Evolutionary conservation across 805 yeast species (phyloP).

Genomic region (Lachancea meyersii): DNA sequence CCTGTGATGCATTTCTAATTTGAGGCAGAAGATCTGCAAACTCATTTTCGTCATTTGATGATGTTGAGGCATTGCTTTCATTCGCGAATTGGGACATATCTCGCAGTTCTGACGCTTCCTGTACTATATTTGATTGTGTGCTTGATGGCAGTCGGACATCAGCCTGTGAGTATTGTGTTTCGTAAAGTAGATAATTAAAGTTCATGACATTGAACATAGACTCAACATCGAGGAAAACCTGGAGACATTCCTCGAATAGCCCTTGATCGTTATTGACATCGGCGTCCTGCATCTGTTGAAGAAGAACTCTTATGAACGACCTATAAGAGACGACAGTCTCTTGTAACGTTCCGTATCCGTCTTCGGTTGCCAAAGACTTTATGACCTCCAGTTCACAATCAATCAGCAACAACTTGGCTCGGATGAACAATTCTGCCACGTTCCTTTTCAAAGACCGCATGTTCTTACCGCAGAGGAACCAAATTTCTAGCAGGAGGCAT

Average conservation of each 20-base stretch:
- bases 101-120: constrained; percentile 11
- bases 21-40: constrained; percentile 2
- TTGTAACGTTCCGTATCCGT: constrained; percentile 32
- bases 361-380: constrained; percentile 7
- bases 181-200: constrained; percentile 31
- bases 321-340: constrained; percentile 47
- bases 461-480: constrained; percentile 20
- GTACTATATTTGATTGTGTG: constrained; percentile 1
- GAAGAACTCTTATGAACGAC: constrained; percentile 49
- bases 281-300: constrained; percentile 52
- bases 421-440: constrained; percentile 54
- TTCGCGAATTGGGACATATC: constrained; percentile 8
- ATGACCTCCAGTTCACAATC: constrained; percentile 52
- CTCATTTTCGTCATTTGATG: constrained; percentile 6
- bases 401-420: constrained; percentile 57
- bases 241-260: constrained; percentile 59
- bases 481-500: constrained; percentile 27
- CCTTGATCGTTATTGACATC: constrained; percentile 48
- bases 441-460: constrained; percentile 33
- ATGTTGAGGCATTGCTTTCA: constrained; percentile 1
- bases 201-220: constrained; percentile 61
- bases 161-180: constrained; percentile 16
- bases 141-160: not conserved
- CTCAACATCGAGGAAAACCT: constrained; percentile 63
- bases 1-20: not conserved